Base-by-base conservation (phyloP, 768 basidiomycete species). In the Bullera alba region DNA sequence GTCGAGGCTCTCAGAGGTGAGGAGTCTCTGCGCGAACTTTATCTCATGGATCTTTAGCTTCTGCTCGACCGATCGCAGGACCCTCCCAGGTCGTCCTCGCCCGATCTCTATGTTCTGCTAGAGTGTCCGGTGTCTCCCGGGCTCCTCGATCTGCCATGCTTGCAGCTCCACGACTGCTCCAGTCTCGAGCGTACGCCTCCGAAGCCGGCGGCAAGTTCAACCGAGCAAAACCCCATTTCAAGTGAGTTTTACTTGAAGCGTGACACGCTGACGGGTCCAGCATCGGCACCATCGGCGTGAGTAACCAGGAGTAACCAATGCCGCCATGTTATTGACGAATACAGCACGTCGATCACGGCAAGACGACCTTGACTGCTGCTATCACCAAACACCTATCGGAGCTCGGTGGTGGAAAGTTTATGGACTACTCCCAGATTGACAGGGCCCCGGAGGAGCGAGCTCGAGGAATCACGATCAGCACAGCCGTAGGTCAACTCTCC, bases 401-500 rank as follows among this genome's bases (percentile, higher is more conserved):
- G 58, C 73, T 76, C 38, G 87, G 87, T 51, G 85, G 83, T 47
- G 74, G 73, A 49, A 76, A 78, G 71, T 97, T 99, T 76, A 87
- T 92, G 56, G 92, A 91, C 79, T 99, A 99, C 78, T 81, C 79
- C 42, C 83, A 90, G 75, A 99, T 99, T 65, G 95, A 99, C 85
- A 96, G 87, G 78, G 95, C 95, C 7, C 95, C 95, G 2, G 95
- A 99, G 75, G 95, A 99, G 78, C 93, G 90, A 76, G 93, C 93
- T 54, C 88, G 95, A 72, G 95, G 95, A 75, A 99, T 99, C 75
- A 99, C 95, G 55, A 99, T 99, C 75, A 91, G 93, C 75, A 93
- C 95, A 19, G 82, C 95, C 39, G 70, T 72, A 43, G 2, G n/a
- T 38, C 5, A 35, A 34, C 25, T 39, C 23, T 27, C 15, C 14